These are phyloP conservation scores for Daldinia vernicosa DNA, from an alignment of 495 filamentous ascomycete genomes.

Conservation along the genomic window DNA sequence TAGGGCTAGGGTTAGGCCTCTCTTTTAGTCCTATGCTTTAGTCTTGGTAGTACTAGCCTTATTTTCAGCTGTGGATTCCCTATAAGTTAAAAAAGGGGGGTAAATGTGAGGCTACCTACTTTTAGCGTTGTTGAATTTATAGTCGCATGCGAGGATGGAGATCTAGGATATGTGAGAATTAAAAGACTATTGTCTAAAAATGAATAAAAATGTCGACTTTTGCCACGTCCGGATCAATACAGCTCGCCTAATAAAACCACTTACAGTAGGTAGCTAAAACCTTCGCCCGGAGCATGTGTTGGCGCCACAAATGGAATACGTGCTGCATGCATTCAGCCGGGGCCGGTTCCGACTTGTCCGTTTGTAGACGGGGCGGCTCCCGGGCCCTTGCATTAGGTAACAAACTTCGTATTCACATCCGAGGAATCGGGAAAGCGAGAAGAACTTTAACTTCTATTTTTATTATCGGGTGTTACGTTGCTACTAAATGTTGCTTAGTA, in stretches of 20 bases:
- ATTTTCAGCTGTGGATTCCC: not conserved
- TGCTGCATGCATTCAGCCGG: conserved; percentile 15
- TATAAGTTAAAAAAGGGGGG: not conserved
- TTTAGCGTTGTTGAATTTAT: not conserved
- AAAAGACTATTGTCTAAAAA: not conserved
- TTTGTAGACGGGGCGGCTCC: not conserved
- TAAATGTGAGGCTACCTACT: not conserved
- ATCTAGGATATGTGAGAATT: not conserved
- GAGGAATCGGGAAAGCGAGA: conserved; percentile 12
- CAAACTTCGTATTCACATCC: conserved; percentile 20
- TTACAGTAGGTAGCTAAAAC: not conserved
- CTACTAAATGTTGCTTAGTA: conserved; percentile 11
- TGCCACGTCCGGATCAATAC: not conserved
- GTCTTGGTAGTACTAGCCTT: not conserved
- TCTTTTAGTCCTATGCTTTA: not conserved
- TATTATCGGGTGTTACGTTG: conserved; percentile 5
- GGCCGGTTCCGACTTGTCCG: conserved; percentile 4
- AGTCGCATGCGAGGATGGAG: not conserved
- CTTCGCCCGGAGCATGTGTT: not conserved
- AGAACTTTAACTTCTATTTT: conserved; percentile 13
- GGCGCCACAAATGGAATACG: not conserved
- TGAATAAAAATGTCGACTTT: not conserved
- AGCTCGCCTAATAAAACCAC: not conserved
- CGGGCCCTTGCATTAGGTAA: conserved; percentile 23
- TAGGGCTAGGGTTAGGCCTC: not conserved